A percentile compares a stretch with the other conserved stretches of the same genome.
Evolutionary conservation across 169 alveolate genomes (phyloP).

Genomic region (Perkinsus marinus): DNA sequence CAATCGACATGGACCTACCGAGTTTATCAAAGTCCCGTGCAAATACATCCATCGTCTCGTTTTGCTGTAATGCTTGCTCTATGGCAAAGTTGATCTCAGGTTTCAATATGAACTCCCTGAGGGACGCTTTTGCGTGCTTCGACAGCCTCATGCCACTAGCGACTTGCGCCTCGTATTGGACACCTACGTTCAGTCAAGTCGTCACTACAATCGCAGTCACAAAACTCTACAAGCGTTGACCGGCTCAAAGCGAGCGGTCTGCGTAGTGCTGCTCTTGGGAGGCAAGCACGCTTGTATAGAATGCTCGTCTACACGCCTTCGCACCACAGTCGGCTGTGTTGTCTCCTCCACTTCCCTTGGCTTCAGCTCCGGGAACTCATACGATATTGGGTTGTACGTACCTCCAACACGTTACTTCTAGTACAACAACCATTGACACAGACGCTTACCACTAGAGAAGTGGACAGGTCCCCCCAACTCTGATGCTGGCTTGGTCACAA

Average conservation of each 20-base stretch:
- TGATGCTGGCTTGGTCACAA: not conserved
- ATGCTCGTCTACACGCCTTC: not conserved
- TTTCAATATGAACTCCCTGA: not conserved
- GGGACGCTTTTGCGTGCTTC: not conserved
- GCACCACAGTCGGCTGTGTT: not conserved
- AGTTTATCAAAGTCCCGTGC: not conserved
- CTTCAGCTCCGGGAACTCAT: not conserved
- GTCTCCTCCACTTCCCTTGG: not conserved
- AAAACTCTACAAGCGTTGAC: not conserved
- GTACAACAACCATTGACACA: not conserved
- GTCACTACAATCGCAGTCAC: not conserved
- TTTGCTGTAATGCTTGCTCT: not conserved
- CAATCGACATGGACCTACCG: not conserved
- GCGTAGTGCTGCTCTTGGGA: not conserved
- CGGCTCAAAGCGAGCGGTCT: not conserved
- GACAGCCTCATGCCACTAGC: not conserved
- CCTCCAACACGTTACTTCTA: not conserved
- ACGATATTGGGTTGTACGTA: not conserved
- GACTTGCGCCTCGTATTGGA: not conserved
- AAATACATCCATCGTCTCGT: not conserved
- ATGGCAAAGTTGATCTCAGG: not conserved
- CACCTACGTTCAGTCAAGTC: not conserved
- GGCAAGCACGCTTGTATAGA: not conserved
- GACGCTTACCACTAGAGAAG: not conserved
- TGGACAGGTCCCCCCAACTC: not conserved